phyloP scores from a whole-genome alignment of 129 eudicot species.

The Flaveria ramosissima region DNA sequence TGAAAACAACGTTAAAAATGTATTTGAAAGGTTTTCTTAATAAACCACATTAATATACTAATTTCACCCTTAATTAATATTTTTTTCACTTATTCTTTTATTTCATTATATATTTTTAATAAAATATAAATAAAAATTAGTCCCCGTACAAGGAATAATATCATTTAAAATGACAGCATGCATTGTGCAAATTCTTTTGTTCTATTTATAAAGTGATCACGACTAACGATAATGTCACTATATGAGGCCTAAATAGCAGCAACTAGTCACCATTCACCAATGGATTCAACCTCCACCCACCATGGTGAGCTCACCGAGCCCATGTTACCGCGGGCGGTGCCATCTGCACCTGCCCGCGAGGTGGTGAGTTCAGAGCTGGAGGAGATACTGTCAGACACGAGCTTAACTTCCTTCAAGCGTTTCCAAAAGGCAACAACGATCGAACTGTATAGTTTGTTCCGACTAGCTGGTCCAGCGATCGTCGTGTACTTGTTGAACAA shows the following conservation, averaged over 20 bases:
- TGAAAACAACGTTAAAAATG: too few species aligned
- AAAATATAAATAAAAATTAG: too few species aligned
- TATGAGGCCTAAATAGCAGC: not conserved
- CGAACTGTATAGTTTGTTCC: conserved; percentile 37
- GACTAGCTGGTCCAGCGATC: conserved; percentile 49
- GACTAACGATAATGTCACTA: not conserved
- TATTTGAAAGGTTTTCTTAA: too few species aligned
- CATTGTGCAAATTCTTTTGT: too few species aligned
- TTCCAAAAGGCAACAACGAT: conserved; percentile 25
- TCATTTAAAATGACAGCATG: too few species aligned
- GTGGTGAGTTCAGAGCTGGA: conserved; percentile 40
- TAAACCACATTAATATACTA: too few species aligned
- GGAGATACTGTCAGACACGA: conserved; percentile 41
- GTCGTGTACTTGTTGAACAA: conserved; percentile 47
- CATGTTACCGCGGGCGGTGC: not conserved
- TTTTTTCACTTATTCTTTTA: too few species aligned
- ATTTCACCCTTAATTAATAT: too few species aligned
- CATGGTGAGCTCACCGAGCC: conserved; percentile 25
- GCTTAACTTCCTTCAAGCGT: conserved; percentile 23
- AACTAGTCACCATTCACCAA: not conserved
- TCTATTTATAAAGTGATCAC: not conserved
- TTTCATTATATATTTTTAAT: too few species aligned
- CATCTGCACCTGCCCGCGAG: not conserved
- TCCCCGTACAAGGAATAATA: too few species aligned
- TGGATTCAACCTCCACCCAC: conserved; percentile 26